These are phyloP conservation scores for Naematelia aurantialba DNA, from an alignment of 768 basidiomycete genomes.

Conservation along the genomic window DNA sequence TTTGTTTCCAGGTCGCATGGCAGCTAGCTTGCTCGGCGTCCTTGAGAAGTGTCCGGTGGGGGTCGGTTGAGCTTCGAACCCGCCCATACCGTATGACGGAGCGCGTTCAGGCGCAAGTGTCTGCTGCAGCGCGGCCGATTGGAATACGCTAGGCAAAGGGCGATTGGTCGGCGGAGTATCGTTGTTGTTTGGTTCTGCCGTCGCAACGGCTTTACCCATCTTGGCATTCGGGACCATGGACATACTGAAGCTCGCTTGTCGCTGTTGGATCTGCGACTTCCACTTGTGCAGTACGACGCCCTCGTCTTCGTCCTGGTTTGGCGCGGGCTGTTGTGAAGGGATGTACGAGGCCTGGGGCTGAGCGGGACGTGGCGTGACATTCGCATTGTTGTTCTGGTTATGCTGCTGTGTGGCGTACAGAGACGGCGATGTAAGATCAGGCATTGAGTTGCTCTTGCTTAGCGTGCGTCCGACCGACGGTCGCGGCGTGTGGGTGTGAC, in stretches of 20 bases:
- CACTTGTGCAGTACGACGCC: conserved; percentile 21
- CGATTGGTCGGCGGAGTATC: conserved; percentile 7
- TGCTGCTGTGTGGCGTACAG: neutral
- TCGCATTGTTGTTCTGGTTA: conserved; percentile 11
- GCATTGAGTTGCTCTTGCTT: conserved; percentile 44
- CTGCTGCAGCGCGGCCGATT: conserved; percentile 38
- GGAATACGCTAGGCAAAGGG: conserved; percentile 36
- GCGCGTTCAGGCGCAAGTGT: conserved; percentile 47
- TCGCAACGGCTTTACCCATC: conserved; percentile 7
- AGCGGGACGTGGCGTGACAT: conserved; percentile 22
- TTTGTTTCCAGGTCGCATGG: conserved; percentile 46
- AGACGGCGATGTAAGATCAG: conserved; percentile 36
- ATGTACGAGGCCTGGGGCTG: conserved; percentile 19
- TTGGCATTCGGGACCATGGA: conserved; percentile 19
- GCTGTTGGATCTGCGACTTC: conserved; percentile 32
- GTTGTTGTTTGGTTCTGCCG: neutral
- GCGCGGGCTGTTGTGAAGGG: conserved; percentile 9
- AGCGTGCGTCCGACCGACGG: conserved; percentile 35
- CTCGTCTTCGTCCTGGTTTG: neutral
- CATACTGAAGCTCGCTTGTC: conserved; percentile 26
- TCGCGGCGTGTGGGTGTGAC: conserved; percentile 20
- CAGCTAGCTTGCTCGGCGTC: conserved; percentile 12
- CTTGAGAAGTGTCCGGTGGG: neutral
- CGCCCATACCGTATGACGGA: conserved; percentile 36
- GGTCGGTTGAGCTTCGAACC: conserved; percentile 5